A percentile compares a stretch with the other conserved stretches of the same genome.
Conservation (phyloP, 345 rosid species). For the Aquilaria sinensis region DNA sequence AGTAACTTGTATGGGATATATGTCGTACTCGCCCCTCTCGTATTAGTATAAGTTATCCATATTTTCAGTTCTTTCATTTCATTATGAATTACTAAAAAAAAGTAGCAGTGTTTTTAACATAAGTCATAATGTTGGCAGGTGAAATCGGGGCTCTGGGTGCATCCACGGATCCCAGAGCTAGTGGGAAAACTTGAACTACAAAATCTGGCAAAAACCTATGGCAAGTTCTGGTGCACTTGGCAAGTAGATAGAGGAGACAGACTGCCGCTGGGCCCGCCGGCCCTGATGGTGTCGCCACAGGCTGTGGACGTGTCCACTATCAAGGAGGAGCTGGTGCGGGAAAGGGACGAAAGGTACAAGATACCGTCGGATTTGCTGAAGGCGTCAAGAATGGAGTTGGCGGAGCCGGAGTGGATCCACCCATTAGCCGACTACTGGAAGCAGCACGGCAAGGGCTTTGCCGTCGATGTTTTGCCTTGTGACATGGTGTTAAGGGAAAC, state of each 20-base stretch:
- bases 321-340: constrained; percentile 33
- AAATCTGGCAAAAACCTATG: constrained; percentile 53
- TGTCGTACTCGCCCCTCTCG: too few species aligned
- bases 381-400: constrained; percentile 37
- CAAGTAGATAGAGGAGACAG: constrained; percentile 51
- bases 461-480: constrained; percentile 22
- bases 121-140: constrained; percentile 22
- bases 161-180: constrained; percentile 59
- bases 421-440: constrained; percentile 75
- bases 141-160: constrained; percentile 50
- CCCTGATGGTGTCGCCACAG: constrained; percentile 78
- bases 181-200: constrained; percentile 49
- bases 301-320: constrained; percentile 49
- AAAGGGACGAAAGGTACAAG: constrained; percentile 47
- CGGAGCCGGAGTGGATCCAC: constrained; percentile 43
- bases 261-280: constrained; percentile 51
- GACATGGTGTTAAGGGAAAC: too few species aligned
- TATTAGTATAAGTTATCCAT: too few species aligned
- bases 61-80: too few species aligned
- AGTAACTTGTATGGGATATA: too few species aligned
- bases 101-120: too few species aligned
- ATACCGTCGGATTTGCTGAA: constrained; percentile 29
- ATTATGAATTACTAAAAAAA: too few species aligned
- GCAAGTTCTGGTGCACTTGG: constrained; percentile 91
- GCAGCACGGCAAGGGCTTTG: constrained; percentile 59